Base-by-base conservation (phyloP, 139 green algal species). In the Pleodorina starrii region DNA sequence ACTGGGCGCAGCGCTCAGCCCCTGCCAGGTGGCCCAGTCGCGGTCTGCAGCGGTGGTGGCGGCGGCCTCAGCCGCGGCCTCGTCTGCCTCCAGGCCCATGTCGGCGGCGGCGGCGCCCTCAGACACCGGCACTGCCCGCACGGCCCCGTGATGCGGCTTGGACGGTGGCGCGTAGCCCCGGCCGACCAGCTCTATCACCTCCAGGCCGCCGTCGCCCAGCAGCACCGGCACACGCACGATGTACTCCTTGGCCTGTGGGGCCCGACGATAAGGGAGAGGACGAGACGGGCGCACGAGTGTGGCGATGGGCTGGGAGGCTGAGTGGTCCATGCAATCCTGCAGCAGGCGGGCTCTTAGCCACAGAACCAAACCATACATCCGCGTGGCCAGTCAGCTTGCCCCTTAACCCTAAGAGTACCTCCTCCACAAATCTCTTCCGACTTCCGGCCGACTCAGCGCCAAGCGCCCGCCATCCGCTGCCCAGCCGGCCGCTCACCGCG, bases 121-220 rank as follows among this genome's bases (percentile, higher is more conserved):
- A 7, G 77, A n/a, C 1, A 85, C 40, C 0, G 79, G 12, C 11
- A 76, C 79, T 12, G 38, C 79, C 1, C 46, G 79, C 1, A 42
- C 40, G 57, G 79, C 79, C 36, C 79, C 79, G 79, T 86, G 79
- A 3, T 63, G 57, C 14, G n/a, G 43, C 29, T 29, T 38, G n/a
- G 81, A 36, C 29, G 29, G 60, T 36, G 81, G 83, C 44, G 63
- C 69, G 68, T 90, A 94, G n/a, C 93, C 93, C 11, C 86, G 75
- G 38, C 92, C 92, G 0, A 60, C 4, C 6, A 94, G 25, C 10
- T 68, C 59, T 16, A 90, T 68, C 3, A 69, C 35, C 42, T 86
- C 80, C 29, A 57, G 51, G 40, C 40, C 40, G 35, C 89, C 92
- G 43, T 92, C 71, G n/a, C 71, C 76, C 44, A 95, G 83, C 16